Conservation (phyloP, 208 protist genomes). For the Leishmania amazonensis region DNA sequence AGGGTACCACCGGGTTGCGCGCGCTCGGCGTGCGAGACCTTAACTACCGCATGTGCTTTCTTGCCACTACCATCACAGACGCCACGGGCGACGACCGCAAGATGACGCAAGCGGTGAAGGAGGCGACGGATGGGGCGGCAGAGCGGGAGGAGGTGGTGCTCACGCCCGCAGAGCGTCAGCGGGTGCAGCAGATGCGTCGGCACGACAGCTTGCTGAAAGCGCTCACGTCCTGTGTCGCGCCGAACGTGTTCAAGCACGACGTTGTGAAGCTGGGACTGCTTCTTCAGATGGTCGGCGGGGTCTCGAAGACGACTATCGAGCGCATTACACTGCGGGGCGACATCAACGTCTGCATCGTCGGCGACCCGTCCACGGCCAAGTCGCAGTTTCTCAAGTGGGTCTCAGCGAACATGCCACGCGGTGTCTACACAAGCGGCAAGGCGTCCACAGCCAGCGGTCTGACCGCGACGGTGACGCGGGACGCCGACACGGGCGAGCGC, state of each 20-base stretch:
- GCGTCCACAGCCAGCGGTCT: slow-evolving; percentile 97
- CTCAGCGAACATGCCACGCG: slow-evolving; percentile 91
- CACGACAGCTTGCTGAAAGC: slow-evolving; percentile 86
- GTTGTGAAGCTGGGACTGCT: slow-evolving; percentile 99
- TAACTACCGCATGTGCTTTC: slow-evolving; percentile 97
- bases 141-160: slow-evolving; percentile 44
- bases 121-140: slow-evolving; percentile 47
- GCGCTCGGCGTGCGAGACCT: slow-evolving; percentile 98
- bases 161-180: slow-evolving; percentile 72
- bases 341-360: slow-evolving; percentile 99
- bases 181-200: slow-evolving; percentile 82
- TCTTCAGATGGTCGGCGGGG: slow-evolving; percentile 98
- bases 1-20: slow-evolving; percentile 96
- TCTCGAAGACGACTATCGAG: slow-evolving; percentile 97
- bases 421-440: slow-evolving; percentile 99
- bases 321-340: slow-evolving; percentile 97
- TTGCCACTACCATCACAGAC: slow-evolving; percentile 95
- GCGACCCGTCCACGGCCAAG: slow-evolving; percentile 99
- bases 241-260: slow-evolving; percentile 97
- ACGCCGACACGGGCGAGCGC: slow-evolving; percentile 99
- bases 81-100: slow-evolving; percentile 80
- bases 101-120: slow-evolving; percentile 86
- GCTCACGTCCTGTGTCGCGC: slow-evolving; percentile 91
- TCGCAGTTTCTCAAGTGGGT: slow-evolving; percentile 99
- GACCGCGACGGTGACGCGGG: slow-evolving; percentile 97